phyloP scores from a whole-genome alignment of 345 rosid genomes.

The Cardiospermum halicacabum region DNA sequence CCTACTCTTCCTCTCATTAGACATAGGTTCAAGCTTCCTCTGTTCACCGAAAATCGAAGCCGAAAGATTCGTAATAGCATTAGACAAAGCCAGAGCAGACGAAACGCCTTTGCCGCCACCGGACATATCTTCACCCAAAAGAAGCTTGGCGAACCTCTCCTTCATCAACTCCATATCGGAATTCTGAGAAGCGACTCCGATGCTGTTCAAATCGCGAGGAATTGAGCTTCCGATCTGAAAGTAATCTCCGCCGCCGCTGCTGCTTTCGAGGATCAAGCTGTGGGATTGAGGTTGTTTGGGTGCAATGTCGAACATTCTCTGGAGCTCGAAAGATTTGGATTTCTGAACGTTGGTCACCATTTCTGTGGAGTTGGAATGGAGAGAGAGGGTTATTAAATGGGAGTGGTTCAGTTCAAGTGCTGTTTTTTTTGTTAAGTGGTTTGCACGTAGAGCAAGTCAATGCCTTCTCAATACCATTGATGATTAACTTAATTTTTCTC shows the following conservation, averaged over 20 bases:
- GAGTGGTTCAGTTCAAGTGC: no score
- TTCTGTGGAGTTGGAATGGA: no score
- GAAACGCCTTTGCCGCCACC: slow-evolving; percentile 80
- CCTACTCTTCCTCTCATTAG: slow-evolving; percentile 61
- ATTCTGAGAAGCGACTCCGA: no score
- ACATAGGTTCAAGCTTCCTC: slow-evolving; percentile 70
- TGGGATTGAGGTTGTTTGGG: slow-evolving; percentile 26
- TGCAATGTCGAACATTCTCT: slow-evolving; percentile 42
- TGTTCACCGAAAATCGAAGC: slow-evolving; percentile 86
- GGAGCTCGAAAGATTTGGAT: slow-evolving; percentile 43
- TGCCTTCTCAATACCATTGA: no score
- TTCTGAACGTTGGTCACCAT: slow-evolving; percentile 35
- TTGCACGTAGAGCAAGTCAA: no score
- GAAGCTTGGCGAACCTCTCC: slow-evolving; percentile 64
- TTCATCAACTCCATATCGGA: slow-evolving; percentile 56
- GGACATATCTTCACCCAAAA: slow-evolving; percentile 77
- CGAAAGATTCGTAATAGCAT: slow-evolving; percentile 72
- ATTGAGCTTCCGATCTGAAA: no score
- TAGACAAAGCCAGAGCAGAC: slow-evolving; percentile 68
- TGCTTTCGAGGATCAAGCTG: slow-evolving; percentile 13
- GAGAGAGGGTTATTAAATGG: no score
- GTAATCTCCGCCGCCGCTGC: no score
- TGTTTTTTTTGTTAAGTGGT: no score
- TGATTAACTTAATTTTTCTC: no score
- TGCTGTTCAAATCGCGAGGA: no score